Base-by-base conservation (phyloP, 305 asterid species). In the Rubia balearica region DNA sequence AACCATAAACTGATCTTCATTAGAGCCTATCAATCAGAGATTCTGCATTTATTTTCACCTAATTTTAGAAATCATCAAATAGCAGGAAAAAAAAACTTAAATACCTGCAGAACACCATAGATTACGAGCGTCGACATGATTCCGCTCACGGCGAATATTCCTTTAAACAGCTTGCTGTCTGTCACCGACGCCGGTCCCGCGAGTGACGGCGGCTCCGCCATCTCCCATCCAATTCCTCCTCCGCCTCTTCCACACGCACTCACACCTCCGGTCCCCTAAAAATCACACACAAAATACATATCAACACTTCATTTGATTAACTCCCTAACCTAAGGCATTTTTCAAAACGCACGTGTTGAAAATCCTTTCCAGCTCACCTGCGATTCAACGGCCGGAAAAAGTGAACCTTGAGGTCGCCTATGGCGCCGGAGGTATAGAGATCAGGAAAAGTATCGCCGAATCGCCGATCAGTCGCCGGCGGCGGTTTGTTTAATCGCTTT, bases 31-130 rank as follows among this genome's bases (percentile, higher is more conserved):
- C 48, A 64, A 21, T 41, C 19, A 11, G n/a, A 51, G 49, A 40
- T 40, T 64, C 51, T 6, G 36, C 17, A 51, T 9, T 19, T 67
- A 33, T 13, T 64, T 41, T 41, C 68, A 40, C 69, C 53, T 8
- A 8, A 8, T 17, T 63, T n/a, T 2, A 36, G 67, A 16, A 45
- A 16, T 5, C 14, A 61, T 8, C 12, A 22, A 56, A 45, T 61
- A 36, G 56, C 7, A 22, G 38, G 5, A 4, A 33, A 33, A 24
- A 61, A 5, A 22, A 55, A 61, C 65, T 60, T 0, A 38, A 33
- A 65, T 40, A 94, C 98, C 98, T 94, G 98, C 70, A 94, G 81
- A 66, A 94, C 78, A 30, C 98, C 97, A 71, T 94, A 94, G 66
- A 94, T 78, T 55, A 94, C 88, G 60, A 94, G 90, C 14, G 97